Evolutionary conservation across 257 asterid species (phyloP).

Genomic region (Thymus mandschuricus): DNA sequence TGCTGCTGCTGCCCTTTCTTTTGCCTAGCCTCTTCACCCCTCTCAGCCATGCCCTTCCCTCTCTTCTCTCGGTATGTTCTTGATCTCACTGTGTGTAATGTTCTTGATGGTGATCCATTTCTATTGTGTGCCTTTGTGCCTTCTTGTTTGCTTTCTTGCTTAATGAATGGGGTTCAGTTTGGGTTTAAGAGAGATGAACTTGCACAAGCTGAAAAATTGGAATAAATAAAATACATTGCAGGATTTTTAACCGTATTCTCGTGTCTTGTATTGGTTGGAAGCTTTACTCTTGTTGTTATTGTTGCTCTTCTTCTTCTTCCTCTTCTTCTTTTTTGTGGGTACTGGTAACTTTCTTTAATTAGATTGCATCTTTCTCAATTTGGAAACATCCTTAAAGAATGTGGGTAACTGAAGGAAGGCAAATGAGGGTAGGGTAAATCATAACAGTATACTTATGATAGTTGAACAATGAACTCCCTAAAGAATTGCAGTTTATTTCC

Average conservation of each 20-base stretch:
- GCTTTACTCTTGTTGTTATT: background rate
- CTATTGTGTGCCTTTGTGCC: slow-evolving; percentile 18
- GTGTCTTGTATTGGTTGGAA: background rate
- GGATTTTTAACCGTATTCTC: slow-evolving; percentile 17
- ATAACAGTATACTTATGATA: slow-evolving; percentile 23
- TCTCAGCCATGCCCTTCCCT: slow-evolving; percentile 70
- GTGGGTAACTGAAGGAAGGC: slow-evolving; percentile 9
- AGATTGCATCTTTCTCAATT: background rate
- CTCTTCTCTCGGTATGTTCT: slow-evolving; percentile 64
- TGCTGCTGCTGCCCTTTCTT: slow-evolving; percentile 67
- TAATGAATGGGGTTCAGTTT: slow-evolving; percentile 28
- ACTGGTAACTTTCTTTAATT: slow-evolving; percentile 22
- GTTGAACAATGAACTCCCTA: slow-evolving; percentile 21
- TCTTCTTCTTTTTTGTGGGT: slow-evolving; percentile 18
- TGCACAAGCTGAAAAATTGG: slow-evolving; percentile 17
- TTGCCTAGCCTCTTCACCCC: slow-evolving; percentile 61
- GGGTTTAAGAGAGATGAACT: slow-evolving; percentile 28
- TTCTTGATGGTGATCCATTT: slow-evolving; percentile 23
- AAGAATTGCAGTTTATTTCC: slow-evolving; percentile 18
- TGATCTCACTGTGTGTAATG: slow-evolving; percentile 14
- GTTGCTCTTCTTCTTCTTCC: background rate
- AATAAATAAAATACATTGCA: background rate
- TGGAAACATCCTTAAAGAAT: slow-evolving; percentile 5
- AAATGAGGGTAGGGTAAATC: background rate
- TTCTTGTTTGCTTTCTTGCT: slow-evolving; percentile 21